Evolutionary conservation across 768 basidiomycete genomes (phyloP).

Genomic region (Suillus americanus): DNA sequence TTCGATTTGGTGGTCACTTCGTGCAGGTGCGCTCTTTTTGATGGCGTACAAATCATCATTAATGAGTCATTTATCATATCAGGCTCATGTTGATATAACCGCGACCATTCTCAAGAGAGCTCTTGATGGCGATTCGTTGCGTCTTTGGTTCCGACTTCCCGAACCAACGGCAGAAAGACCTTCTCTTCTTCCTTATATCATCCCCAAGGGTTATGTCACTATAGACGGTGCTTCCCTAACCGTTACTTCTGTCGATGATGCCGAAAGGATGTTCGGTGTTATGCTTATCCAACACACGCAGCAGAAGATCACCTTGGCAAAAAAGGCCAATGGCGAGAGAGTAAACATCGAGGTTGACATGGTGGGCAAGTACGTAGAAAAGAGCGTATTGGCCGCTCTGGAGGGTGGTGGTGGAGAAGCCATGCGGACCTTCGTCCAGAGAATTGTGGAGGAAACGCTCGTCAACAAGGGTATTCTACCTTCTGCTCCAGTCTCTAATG

Average conservation of each 20-base stretch:
- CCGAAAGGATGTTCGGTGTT: conserved; percentile 66
- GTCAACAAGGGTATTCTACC: conserved; percentile 46
- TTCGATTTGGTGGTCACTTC: conserved; percentile 94
- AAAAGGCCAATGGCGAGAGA: conserved; percentile 71
- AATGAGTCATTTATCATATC: conserved; percentile 2
- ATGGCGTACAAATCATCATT: background rate
- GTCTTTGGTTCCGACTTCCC: conserved; percentile 76
- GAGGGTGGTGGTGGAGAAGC: conserved; percentile 51
- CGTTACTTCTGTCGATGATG: conserved; percentile 74
- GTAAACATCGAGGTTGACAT: conserved; percentile 97
- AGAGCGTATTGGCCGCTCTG: conserved; percentile 73
- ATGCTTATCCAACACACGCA: conserved; percentile 98
- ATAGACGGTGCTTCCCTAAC: conserved; percentile 96
- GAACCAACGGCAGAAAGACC: conserved; percentile 56
- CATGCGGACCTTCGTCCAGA: conserved; percentile 52
- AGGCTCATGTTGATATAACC: conserved; percentile 95
- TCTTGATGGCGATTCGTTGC: conserved; percentile 86
- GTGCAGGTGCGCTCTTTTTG: conserved; percentile 68
- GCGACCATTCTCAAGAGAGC: conserved; percentile 66
- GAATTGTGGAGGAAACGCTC: conserved; percentile 55
- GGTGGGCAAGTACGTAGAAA: conserved; percentile 89
- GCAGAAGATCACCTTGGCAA: conserved; percentile 76
- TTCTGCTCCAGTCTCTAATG: background rate
- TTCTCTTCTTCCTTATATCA: conserved; percentile 76
- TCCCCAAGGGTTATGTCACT: conserved; percentile 92